Conservation (phyloP, 352 stramenopile species). For the Pythium rishiriense region DNA sequence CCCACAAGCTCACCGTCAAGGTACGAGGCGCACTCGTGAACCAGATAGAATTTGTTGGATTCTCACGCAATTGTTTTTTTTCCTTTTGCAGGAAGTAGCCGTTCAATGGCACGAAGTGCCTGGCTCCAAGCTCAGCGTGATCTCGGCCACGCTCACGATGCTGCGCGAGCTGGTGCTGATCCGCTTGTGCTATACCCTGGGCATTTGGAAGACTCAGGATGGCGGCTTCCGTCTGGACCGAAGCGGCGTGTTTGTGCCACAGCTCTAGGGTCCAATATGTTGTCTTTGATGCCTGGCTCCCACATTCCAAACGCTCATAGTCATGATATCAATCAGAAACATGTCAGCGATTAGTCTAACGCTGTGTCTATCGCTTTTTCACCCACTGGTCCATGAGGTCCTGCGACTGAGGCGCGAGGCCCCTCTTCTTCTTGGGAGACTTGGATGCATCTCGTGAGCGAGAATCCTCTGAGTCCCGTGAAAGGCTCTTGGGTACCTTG, state of each 20-base stretch:
- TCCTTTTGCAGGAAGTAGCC: slow-evolving; percentile 80
- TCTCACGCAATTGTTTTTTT: not conserved
- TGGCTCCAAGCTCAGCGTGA: slow-evolving; percentile 89
- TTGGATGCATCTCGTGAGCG: not conserved
- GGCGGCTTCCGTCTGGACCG: slow-evolving; percentile 60
- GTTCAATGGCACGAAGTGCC: slow-evolving; percentile 92
- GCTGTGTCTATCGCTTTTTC: slow-evolving; percentile 6
- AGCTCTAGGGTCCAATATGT: slow-evolving; percentile 3
- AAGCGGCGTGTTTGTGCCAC: slow-evolving; percentile 25
- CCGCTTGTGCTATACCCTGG: slow-evolving; percentile 87
- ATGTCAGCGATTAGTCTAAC: not conserved
- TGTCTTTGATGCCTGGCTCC: not conserved
- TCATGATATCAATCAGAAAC: not conserved
- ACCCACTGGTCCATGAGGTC: slow-evolving; percentile 12
- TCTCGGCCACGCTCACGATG: slow-evolving; percentile 90
- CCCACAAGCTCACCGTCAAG: slow-evolving; percentile 61
- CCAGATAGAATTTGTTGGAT: not conserved
- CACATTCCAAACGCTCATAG: not conserved
- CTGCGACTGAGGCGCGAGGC: not conserved
- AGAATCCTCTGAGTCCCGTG: not conserved
- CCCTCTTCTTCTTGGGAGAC: slow-evolving; percentile 11
- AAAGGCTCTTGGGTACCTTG: not conserved
- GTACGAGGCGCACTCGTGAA: slow-evolving; percentile 22
- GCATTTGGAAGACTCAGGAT: slow-evolving; percentile 81
- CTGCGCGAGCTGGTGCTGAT: slow-evolving; percentile 92